Conservation (phyloP, 2,329 filamentous ascomycete species). For the Metarhizium brunneum region DNA sequence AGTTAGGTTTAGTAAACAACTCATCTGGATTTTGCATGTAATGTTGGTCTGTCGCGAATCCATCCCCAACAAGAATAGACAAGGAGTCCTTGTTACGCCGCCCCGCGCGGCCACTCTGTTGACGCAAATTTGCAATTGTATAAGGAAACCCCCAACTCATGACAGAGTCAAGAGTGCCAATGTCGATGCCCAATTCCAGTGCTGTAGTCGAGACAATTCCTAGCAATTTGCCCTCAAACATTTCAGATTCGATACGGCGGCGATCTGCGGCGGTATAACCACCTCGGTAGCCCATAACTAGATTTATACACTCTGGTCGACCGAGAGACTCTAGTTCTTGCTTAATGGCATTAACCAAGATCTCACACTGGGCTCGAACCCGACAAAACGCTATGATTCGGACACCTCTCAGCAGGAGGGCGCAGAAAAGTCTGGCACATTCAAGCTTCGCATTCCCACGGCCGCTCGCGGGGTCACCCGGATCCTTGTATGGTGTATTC, state of each 20-base stretch:
- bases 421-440: conserved; percentile 83
- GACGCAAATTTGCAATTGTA: conserved; percentile 85
- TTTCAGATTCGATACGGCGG: conserved; percentile 80
- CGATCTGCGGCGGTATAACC: conserved; percentile 91
- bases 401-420: conserved; percentile 79
- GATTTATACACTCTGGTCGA: conserved; percentile 60
- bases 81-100: conserved; percentile 88
- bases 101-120: conserved; percentile 89
- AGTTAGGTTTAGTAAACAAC: conserved; percentile 86
- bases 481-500: conserved; percentile 94
- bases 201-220: conserved; percentile 93
- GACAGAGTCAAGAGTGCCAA: conserved; percentile 87
- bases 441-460: conserved; percentile 76
- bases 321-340: conserved; percentile 66
- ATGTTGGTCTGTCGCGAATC: conserved; percentile 84
- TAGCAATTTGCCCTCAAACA: conserved; percentile 91
- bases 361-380: conserved; percentile 80
- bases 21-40: conserved; percentile 97
- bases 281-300: conserved; percentile 92
- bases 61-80: conserved; percentile 80
- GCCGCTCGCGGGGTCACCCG: conserved; percentile 75
- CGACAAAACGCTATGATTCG: conserved; percentile 89
- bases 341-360: conserved; percentile 70
- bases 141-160: conserved; percentile 93
- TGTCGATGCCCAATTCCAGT: conserved; percentile 88